Evolutionary conservation across 2,329 filamentous ascomycete species (phyloP).

Genomic region (Alternaria burnsii): DNA sequence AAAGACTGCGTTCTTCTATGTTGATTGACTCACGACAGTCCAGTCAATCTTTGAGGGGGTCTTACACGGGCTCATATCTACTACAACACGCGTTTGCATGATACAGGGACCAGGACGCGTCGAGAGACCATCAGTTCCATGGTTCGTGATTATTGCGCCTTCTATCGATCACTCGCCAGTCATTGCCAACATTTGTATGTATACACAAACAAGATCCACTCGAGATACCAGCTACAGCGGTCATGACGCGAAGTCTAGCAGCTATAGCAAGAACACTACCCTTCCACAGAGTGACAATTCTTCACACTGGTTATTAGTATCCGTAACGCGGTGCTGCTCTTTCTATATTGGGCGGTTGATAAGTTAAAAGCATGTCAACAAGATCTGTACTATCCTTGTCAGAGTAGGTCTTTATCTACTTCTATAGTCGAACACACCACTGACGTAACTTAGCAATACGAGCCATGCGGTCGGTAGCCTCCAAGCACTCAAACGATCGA

Average conservation of each 20-base stretch:
- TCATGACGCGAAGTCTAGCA: not conserved
- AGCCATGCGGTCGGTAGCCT: not conserved
- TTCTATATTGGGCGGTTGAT: not conserved
- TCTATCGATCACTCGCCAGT: not conserved
- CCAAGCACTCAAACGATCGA: not conserved
- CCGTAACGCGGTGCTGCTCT: not conserved
- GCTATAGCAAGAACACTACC: not conserved
- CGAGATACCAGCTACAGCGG: not conserved
- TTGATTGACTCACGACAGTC: not conserved
- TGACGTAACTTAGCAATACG: not conserved
- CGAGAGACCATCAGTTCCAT: not conserved
- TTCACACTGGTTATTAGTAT: not conserved
- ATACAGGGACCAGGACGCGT: not conserved
- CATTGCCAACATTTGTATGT: not conserved
- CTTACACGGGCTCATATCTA: not conserved
- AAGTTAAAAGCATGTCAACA: not conserved
- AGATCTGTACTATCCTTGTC: not conserved
- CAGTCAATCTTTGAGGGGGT: not conserved
- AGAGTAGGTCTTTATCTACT: not conserved
- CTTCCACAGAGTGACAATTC: not conserved
- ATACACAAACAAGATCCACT: not conserved
- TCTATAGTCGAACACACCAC: not conserved
- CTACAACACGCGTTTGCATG: not conserved
- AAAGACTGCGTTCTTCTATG: not conserved
- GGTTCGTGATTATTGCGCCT: not conserved